phyloP scores from a whole-genome alignment of 1,284 basidiomycete genomes.

The Sporisorium scitamineum region DNA sequence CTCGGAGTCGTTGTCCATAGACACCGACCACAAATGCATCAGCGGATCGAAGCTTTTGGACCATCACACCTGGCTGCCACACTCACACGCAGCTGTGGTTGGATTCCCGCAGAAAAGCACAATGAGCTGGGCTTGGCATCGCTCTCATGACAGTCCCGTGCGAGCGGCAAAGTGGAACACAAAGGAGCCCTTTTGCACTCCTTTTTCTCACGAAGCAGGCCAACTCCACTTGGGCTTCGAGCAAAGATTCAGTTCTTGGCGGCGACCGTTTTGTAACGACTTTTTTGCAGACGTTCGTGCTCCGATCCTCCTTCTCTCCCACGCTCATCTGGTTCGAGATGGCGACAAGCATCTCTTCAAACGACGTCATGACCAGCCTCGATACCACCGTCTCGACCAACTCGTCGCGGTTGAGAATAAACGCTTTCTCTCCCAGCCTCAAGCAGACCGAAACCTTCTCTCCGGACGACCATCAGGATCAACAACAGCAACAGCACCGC shows the following conservation, averaged over 20 bases:
- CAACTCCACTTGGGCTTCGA: too few species aligned
- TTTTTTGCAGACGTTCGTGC: not conserved
- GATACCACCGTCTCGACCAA: not conserved
- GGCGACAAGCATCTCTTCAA: not conserved
- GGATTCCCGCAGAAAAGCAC: too few species aligned
- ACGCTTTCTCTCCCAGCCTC: slow-evolving; percentile 11
- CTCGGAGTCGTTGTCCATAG: too few species aligned
- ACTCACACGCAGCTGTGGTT: too few species aligned
- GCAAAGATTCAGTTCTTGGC: not conserved
- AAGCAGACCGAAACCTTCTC: not conserved
- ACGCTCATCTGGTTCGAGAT: not conserved
- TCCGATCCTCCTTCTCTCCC: not conserved
- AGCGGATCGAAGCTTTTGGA: not conserved
- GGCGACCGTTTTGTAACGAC: too few species aligned
- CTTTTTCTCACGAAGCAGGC: too few species aligned
- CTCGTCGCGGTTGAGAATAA: slow-evolving; percentile 15
- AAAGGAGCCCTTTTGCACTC: too few species aligned
- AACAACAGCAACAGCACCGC: slow-evolving; percentile 7
- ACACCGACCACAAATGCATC: too few species aligned
- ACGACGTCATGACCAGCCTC: not conserved
- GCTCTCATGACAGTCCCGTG: not conserved
- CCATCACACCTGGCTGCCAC: not conserved
- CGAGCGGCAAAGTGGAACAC: too few species aligned
- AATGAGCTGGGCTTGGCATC: not conserved
- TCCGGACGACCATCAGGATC: not conserved